Percentiles rank a stretch among this genome's conserved stretches.
phyloP scores from a whole-genome alignment of 805 yeast genomes.

The Yarrowia phangngaensis region DNA sequence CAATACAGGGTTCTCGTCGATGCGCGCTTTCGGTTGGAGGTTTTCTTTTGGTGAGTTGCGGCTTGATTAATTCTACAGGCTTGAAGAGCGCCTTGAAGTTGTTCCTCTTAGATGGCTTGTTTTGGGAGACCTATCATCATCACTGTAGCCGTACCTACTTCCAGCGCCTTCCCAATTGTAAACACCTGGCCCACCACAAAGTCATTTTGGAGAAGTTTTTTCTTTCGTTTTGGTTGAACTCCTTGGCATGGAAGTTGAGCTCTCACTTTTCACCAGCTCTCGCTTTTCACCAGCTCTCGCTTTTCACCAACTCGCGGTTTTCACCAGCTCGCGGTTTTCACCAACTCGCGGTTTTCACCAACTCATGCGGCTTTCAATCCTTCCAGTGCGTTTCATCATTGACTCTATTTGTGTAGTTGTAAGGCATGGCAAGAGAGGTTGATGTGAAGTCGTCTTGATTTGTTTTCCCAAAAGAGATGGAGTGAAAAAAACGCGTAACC shows the following conservation, averaged over 20 bases:
- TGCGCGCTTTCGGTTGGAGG: constrained; percentile 6
- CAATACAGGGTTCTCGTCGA: not conserved
- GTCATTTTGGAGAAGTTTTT: constrained; percentile 80
- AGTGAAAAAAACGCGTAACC: constrained; percentile 22
- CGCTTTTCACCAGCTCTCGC: no score
- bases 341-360: no score
- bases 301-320: no score
- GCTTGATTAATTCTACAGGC: constrained; percentile 39
- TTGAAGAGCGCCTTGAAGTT: constrained; percentile 24
- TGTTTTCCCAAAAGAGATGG: constrained; percentile 3
- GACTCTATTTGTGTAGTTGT: constrained; percentile 5
- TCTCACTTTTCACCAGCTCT: constrained; percentile 44
- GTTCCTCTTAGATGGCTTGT: constrained; percentile 33
- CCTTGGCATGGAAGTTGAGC: constrained; percentile 48
- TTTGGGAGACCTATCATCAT: constrained; percentile 37
- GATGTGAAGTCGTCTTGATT: not conserved
- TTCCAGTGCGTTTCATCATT: constrained; percentile 23
- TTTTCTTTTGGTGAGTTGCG: constrained; percentile 1
- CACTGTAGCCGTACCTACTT: constrained; percentile 39
- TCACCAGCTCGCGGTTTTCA: no score
- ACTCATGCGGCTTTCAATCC: constrained; percentile 21
- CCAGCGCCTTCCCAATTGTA: constrained; percentile 76
- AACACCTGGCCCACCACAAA: constrained; percentile 88
- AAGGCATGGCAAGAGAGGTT: not conserved
- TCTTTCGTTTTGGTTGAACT: constrained; percentile 69